These are phyloP conservation scores for Alternaria atra DNA, from an alignment of 2,329 filamentous ascomycete species.

Conservation along the genomic window DNA sequence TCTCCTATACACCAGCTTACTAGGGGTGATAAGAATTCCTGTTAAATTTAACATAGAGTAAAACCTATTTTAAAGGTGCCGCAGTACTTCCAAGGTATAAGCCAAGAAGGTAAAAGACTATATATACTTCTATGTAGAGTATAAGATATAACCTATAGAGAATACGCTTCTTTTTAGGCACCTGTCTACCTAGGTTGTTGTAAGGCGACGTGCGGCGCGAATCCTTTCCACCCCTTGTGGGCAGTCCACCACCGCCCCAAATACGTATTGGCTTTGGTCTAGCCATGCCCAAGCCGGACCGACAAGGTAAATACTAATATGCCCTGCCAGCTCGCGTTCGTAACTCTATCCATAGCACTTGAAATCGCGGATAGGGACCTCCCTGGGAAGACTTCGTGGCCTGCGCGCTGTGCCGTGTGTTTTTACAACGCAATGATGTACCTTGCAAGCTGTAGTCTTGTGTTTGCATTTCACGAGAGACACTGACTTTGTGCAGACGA, in stretches of 20 bases:
- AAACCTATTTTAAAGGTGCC: neutral
- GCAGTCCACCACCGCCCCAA: too few species aligned
- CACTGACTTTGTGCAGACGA: too few species aligned
- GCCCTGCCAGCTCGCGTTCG: too few species aligned
- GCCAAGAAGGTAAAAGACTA: neutral
- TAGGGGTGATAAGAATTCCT: neutral
- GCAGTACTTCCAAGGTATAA: neutral
- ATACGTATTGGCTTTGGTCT: too few species aligned
- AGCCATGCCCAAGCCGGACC: too few species aligned
- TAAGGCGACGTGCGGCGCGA: too few species aligned
- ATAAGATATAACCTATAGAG: too few species aligned
- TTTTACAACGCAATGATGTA: neutral
- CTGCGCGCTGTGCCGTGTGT: neutral
- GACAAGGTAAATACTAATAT: too few species aligned
- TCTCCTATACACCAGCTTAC: neutral
- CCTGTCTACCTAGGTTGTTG: too few species aligned
- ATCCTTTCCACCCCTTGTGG: neutral
- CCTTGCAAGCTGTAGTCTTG: neutral
- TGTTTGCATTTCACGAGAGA: neutral
- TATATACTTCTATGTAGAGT: neutral
- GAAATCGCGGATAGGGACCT: too few species aligned
- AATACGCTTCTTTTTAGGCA: too few species aligned
- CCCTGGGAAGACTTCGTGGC: neutral
- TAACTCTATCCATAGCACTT: too few species aligned
- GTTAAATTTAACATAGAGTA: neutral